phyloP scores from a whole-genome alignment of 2,329 filamentous ascomycete genomes.

The Pseudopithomyces chartarum region DNA sequence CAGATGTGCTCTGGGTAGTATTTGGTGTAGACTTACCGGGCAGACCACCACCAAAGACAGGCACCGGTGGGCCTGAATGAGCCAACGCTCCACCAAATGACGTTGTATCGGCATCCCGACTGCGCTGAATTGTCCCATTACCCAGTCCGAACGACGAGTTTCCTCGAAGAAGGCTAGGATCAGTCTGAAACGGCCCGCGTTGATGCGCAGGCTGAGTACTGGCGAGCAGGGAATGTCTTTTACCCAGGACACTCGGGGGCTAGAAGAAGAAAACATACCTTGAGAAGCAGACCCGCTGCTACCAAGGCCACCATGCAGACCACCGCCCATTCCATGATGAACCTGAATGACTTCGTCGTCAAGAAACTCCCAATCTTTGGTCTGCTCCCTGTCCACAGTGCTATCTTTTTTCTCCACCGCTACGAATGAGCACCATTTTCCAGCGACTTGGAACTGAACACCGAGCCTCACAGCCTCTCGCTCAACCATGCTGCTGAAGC shows the following conservation, averaged over 20 bases:
- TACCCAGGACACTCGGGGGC: too few relatives aligned
- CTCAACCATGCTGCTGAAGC: conserved; percentile 65
- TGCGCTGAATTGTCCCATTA: background rate
- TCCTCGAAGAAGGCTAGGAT: too few relatives aligned
- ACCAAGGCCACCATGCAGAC: background rate
- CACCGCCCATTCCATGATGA: too few relatives aligned
- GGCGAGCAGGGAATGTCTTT: too few relatives aligned
- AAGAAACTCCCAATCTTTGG: conserved; percentile 28
- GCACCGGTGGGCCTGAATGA: too few relatives aligned
- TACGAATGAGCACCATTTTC: conserved; percentile 75
- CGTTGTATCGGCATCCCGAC: background rate
- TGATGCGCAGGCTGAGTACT: too few relatives aligned
- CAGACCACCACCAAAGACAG: background rate
- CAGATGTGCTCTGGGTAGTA: background rate
- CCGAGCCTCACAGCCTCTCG: conserved; percentile 70
- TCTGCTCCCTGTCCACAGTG: conserved; percentile 9
- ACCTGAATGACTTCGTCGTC: conserved; percentile 9
- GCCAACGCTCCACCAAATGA: background rate
- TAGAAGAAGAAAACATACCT: too few relatives aligned
- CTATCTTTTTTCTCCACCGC: conserved; percentile 59
- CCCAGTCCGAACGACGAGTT: too few relatives aligned
- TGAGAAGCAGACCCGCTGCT: background rate
- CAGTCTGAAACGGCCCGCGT: too few relatives aligned
- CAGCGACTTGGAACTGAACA: conserved; percentile 67
- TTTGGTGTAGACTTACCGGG: too few relatives aligned